These are phyloP conservation scores for Sporothrix pseudoabietina DNA, from an alignment of 2,329 filamentous ascomycete genomes.

Conservation along the genomic window DNA sequence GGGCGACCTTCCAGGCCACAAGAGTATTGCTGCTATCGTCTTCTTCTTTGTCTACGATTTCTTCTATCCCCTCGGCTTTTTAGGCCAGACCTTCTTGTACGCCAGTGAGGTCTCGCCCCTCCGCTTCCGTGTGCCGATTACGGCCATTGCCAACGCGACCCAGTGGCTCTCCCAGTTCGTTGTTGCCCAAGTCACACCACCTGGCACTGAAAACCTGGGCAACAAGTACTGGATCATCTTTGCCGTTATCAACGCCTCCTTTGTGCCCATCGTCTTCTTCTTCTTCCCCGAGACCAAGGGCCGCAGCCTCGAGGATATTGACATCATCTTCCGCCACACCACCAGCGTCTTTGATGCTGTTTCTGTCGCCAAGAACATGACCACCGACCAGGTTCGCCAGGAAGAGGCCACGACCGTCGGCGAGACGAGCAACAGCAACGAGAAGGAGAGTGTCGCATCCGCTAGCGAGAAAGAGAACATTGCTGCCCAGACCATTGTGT, in stretches of 20 bases:
- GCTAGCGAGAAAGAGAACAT: slow-evolving; percentile 7
- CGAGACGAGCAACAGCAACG: not conserved
- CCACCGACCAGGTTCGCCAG: slow-evolving; percentile 2
- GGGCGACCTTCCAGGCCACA: slow-evolving; percentile 30
- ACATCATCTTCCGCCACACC: slow-evolving; percentile 52
- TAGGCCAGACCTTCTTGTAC: slow-evolving; percentile 46
- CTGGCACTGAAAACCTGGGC: slow-evolving; percentile 54
- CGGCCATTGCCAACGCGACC: slow-evolving; percentile 45
- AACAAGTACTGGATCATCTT: slow-evolving; percentile 56
- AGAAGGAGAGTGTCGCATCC: slow-evolving; percentile 16
- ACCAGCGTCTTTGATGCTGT: slow-evolving; percentile 25
- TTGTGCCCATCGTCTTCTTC: slow-evolving; percentile 53
- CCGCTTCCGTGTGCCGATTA: slow-evolving; percentile 28
- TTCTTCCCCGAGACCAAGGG: slow-evolving; percentile 58
- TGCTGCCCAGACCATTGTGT: not conserved
- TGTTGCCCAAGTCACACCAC: slow-evolving; percentile 49
- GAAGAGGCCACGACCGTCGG: slow-evolving; percentile 6
- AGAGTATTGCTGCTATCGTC: slow-evolving; percentile 29
- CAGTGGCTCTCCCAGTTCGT: slow-evolving; percentile 56
- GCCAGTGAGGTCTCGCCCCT: slow-evolving; percentile 31
- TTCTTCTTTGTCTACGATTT: slow-evolving; percentile 32
- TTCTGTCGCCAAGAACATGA: slow-evolving; percentile 15
- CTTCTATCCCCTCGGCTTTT: slow-evolving; percentile 52
- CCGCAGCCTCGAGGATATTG: slow-evolving; percentile 67
- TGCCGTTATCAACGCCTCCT: slow-evolving; percentile 26